A percentile compares a stretch with the other conserved stretches of the same genome.
Conservation (phyloP, 1,284 basidiomycete species). For the Pterula multifida region DNA sequence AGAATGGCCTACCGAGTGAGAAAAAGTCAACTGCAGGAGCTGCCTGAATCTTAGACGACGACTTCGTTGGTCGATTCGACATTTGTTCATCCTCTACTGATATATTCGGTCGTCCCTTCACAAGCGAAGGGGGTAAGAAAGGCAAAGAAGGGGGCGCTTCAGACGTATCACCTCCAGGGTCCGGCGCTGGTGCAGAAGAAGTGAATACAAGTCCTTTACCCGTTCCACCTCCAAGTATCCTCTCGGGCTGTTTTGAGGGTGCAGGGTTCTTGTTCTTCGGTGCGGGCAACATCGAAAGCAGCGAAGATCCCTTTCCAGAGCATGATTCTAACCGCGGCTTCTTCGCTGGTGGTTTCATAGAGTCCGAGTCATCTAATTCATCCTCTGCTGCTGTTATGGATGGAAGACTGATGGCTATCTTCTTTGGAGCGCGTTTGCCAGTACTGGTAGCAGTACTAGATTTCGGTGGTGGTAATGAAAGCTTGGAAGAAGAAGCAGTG, state of each 20-base stretch:
- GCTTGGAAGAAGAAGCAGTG: conserved; percentile 19
- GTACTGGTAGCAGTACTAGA: conserved; percentile 16
- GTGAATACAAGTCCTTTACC: conserved; percentile 46
- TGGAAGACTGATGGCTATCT: conserved; percentile 59
- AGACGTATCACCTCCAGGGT: conserved; percentile 5
- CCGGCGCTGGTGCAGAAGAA: conserved; percentile 9
- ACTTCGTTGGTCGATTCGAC: conserved; percentile 16
- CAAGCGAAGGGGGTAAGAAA: conserved; percentile 47
- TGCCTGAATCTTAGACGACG: conserved; percentile 15
- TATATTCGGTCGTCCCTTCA: conserved; percentile 46
- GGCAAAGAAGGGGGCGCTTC: conserved; percentile 21
- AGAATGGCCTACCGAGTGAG: conserved; percentile 29
- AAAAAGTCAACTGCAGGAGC: conserved; percentile 55
- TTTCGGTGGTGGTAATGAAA: conserved; percentile 23
- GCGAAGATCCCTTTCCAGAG: conserved; percentile 43
- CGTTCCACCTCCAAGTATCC: conserved; percentile 53
- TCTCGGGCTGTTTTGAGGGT: conserved; percentile 24
- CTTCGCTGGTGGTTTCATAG: conserved; percentile 44
- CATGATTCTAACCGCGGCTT: conserved; percentile 40
- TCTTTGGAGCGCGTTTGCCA: conserved; percentile 39
- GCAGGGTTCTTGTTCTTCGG: conserved; percentile 49
- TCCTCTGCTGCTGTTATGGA: conserved; percentile 28
- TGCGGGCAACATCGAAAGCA: conserved; percentile 64
- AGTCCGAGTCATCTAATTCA: conserved; percentile 27
- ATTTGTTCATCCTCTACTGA: conserved; percentile 40